These are phyloP conservation scores for Exophiala oligosperma DNA, from an alignment of 2,329 filamentous ascomycete genomes.

Conservation along the genomic window DNA sequence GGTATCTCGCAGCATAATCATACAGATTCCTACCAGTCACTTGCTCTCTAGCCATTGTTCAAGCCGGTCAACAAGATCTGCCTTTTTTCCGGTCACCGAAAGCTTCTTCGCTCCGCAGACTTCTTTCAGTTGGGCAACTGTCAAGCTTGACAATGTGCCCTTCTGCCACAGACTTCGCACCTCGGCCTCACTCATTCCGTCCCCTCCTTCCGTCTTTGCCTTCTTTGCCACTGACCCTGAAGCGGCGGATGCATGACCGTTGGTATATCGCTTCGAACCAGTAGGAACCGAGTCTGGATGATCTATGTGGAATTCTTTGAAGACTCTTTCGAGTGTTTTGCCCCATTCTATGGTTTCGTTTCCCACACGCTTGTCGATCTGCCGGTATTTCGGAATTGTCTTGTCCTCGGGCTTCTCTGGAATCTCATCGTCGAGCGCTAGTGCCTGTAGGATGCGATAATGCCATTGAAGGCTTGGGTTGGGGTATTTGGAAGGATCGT, in stretches of 20 bases:
- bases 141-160: slow-evolving; percentile 48
- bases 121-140: slow-evolving; percentile 47
- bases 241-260: slow-evolving; percentile 19
- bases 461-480: slow-evolving; percentile 97
- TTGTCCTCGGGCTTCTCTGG: slow-evolving; percentile 73
- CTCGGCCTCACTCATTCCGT: slow-evolving; percentile 35
- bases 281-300: slow-evolving; percentile 43
- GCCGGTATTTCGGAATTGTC: slow-evolving; percentile 78
- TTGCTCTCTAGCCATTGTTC: slow-evolving; percentile 50
- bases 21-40: slow-evolving; percentile 23
- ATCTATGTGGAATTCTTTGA: slow-evolving; percentile 43
- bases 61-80: slow-evolving; percentile 51
- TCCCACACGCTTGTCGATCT: slow-evolving; percentile 87
- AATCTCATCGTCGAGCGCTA: slow-evolving; percentile 88
- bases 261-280: slow-evolving; percentile 47
- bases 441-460: slow-evolving; percentile 87
- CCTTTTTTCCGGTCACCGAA: slow-evolving; percentile 48
- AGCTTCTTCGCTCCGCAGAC: slow-evolving; percentile 48
- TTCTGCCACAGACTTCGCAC: slow-evolving; percentile 44
- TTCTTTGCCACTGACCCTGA: slow-evolving; percentile 48
- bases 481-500: slow-evolving; percentile 83
- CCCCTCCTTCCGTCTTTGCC: slow-evolving; percentile 41
- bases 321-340: slow-evolving; percentile 63
- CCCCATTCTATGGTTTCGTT: slow-evolving; percentile 78
- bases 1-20: not conserved